Conservation (phyloP, 2,329 filamentous ascomycete species). For the Fusarium nurragi region DNA sequence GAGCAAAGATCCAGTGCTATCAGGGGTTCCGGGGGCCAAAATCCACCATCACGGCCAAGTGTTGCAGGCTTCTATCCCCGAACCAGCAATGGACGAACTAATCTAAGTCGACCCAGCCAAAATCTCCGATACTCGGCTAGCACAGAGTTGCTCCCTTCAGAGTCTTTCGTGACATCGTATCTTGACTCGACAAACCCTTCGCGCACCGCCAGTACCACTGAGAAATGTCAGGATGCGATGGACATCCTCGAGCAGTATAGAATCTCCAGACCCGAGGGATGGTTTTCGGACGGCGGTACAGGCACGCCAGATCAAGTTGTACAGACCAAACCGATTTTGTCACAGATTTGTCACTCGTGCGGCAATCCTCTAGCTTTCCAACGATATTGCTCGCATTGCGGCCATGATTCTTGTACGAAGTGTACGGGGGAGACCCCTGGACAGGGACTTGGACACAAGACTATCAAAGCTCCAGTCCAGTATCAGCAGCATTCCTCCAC, state of each 20-base stretch:
- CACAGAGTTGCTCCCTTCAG: constrained; percentile 4
- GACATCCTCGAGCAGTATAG: constrained; percentile 59
- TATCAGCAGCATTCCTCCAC: constrained; percentile 9
- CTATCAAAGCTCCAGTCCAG: not conserved
- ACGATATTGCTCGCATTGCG: constrained; percentile 58
- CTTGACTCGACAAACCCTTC: constrained; percentile 28
- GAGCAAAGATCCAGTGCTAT: constrained; percentile 2
- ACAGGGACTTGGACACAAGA: constrained; percentile 11
- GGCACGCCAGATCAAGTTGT: constrained; percentile 11
- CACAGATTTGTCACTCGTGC: constrained; percentile 61
- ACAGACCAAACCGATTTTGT: constrained; percentile 34
- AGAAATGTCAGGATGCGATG: constrained; percentile 55
- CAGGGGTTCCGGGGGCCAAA: not conserved
- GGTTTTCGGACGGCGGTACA: constrained; percentile 55
- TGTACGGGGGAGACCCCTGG: constrained; percentile 56
- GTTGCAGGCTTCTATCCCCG: constrained; percentile 19
- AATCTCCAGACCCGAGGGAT: constrained; percentile 57
- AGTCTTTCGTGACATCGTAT: constrained; percentile 5
- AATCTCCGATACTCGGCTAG: not conserved
- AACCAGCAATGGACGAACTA: not conserved
- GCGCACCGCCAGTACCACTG: constrained; percentile 48
- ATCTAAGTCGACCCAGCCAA: not conserved
- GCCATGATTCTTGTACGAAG: constrained; percentile 60
- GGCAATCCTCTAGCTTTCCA: constrained; percentile 52
- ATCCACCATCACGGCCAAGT: constrained; percentile 11